phyloP scores from a whole-genome alignment of 306 rosid species.

The Medicago ruthenica region DNA sequence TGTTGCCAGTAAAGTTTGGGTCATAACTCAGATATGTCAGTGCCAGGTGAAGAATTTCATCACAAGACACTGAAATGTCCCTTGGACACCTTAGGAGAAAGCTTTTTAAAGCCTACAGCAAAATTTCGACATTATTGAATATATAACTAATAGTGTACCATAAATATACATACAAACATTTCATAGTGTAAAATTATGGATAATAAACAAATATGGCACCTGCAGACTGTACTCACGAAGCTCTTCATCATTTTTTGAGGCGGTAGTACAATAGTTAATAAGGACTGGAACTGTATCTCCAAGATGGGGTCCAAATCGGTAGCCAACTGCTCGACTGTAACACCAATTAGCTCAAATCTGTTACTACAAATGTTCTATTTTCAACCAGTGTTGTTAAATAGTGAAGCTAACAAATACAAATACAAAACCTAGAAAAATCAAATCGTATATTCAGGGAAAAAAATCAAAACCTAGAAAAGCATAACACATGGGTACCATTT shows the following conservation, averaged over 20 bases:
- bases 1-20: constrained; percentile 97
- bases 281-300: constrained; percentile 90
- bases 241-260: constrained; percentile 97
- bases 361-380: constrained; percentile 32
- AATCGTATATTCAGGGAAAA: no score
- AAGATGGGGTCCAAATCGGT: constrained; percentile 95
- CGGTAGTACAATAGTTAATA: constrained; percentile 79
- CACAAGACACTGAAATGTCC: constrained; percentile 86
- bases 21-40: constrained; percentile 92
- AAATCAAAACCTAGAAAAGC: no score
- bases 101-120: constrained; percentile 84
- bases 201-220: constrained; percentile 55
- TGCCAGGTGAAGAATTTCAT: constrained; percentile 85
- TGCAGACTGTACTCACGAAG: constrained; percentile 98
- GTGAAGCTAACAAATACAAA: no score
- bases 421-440: no score
- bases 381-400: neutral
- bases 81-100: constrained; percentile 96
- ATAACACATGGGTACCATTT: no score
- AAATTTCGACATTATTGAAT: constrained; percentile 40
- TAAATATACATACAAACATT: constrained; percentile 1
- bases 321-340: constrained; percentile 95
- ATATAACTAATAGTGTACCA: neutral
- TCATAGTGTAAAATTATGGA: constrained; percentile 7
- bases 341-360: constrained; percentile 42